Evolutionary conservation across 2,329 filamentous ascomycete species (phyloP).

Genomic region (Dactylonectria estremocensis): DNA sequence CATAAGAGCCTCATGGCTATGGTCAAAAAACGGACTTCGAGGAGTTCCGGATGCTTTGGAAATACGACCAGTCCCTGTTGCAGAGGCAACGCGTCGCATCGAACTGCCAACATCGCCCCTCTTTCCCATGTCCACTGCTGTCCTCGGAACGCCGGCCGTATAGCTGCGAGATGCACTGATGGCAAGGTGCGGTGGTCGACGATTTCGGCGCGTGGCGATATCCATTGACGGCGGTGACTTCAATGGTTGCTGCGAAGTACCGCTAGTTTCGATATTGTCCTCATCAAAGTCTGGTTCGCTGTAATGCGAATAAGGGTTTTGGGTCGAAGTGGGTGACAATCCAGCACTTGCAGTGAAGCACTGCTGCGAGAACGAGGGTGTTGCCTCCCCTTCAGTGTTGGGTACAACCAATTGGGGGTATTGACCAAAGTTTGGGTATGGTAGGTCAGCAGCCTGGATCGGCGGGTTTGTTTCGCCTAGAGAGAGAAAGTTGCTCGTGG

Average conservation of each 20-base stretch:
- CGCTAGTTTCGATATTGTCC: constrained; percentile 35
- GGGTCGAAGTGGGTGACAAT: constrained; percentile 37
- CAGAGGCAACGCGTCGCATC: constrained; percentile 69
- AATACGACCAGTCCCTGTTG: constrained; percentile 59
- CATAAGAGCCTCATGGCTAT: constrained; percentile 62
- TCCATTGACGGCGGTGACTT: constrained; percentile 67
- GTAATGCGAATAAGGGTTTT: constrained; percentile 39
- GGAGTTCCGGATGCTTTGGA: constrained; percentile 52
- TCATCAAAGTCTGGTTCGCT: constrained; percentile 37
- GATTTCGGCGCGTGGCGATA: constrained; percentile 68
- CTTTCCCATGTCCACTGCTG: constrained; percentile 63
- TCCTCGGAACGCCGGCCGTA: constrained; percentile 61
- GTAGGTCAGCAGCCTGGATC: neutral
- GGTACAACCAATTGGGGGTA: constrained; percentile 46
- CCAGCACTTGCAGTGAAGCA: constrained; percentile 37
- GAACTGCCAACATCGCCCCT: constrained; percentile 62
- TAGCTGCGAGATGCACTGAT: constrained; percentile 62
- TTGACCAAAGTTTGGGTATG: constrained; percentile 33
- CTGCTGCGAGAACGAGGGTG: constrained; percentile 42
- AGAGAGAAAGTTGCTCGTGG: constrained; percentile 27
- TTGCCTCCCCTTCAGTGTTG: constrained; percentile 41
- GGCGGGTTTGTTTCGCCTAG: constrained; percentile 25
- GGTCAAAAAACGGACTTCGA: constrained; percentile 60
- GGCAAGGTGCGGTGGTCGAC: constrained; percentile 61
- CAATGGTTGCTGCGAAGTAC: constrained; percentile 48